Evolutionary conservation across 371 early-diverging fungal genomes (phyloP).

Genomic region (Parasitella parasitica): DNA sequence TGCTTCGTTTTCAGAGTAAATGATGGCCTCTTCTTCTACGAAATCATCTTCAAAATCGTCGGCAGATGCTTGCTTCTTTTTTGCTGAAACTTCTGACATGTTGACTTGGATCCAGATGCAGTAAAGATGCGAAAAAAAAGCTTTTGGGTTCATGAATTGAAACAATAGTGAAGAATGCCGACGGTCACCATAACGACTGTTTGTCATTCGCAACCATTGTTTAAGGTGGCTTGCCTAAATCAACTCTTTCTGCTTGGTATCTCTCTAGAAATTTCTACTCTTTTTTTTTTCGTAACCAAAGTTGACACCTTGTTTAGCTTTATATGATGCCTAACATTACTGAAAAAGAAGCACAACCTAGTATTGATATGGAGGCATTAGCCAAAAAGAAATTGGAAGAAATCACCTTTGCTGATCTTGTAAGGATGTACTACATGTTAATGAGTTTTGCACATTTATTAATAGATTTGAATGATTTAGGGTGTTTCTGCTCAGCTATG

Average conservation of each 20-base stretch:
- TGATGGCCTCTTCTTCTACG: conserved; percentile 46
- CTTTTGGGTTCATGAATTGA: not conserved
- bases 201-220: not conserved
- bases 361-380: conserved; percentile 25
- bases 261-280: not conserved
- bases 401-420: conserved; percentile 29
- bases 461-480: conserved; percentile 25
- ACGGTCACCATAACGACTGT: not conserved
- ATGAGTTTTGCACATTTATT: not conserved
- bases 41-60: conserved; percentile 73
- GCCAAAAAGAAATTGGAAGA: conserved; percentile 25
- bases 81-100: not conserved
- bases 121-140: not conserved
- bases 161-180: not conserved
- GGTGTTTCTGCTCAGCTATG: conserved; percentile 85
- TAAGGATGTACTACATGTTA: conserved; percentile 7
- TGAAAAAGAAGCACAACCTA: conserved; percentile 12
- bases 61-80: conserved; percentile 38
- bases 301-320: not conserved
- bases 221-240: not conserved
- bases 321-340: conserved; percentile 2
- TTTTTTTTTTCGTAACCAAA: not conserved
- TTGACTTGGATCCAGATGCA: not conserved
- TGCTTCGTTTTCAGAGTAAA: conserved; percentile 40
- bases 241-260: not conserved